Conservation (phyloP, 2,329 filamentous ascomycete species). For the Cordyceps militaris region DNA sequence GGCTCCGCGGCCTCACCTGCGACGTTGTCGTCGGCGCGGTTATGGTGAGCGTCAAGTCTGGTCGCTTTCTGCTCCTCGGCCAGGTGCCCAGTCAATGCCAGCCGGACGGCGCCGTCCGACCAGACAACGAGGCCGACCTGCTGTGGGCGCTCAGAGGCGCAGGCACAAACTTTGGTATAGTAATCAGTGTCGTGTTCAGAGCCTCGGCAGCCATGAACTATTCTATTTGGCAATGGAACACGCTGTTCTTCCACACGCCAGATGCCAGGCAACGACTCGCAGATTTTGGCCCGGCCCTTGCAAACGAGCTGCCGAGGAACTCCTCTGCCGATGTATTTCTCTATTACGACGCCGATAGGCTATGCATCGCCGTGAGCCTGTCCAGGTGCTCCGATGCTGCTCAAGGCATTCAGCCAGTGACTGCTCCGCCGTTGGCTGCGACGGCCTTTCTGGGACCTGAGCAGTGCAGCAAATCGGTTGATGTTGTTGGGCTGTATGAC, state of each 20-base stretch:
- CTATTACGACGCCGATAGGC: slow-evolving; percentile 37
- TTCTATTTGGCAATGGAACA: neutral
- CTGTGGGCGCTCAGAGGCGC: slow-evolving; percentile 54
- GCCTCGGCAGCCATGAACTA: slow-evolving; percentile 22
- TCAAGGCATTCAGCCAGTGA: slow-evolving; percentile 16
- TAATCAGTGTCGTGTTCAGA: slow-evolving; percentile 46
- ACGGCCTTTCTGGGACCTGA: slow-evolving; percentile 15
- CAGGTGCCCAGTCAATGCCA: slow-evolving; percentile 36
- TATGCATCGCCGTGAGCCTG: slow-evolving; percentile 31
- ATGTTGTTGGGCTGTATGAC: slow-evolving; percentile 47
- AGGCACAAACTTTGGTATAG: slow-evolving; percentile 52
- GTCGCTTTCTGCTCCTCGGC: slow-evolving; percentile 40
- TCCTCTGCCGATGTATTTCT: slow-evolving; percentile 50
- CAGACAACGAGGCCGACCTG: slow-evolving; percentile 42
- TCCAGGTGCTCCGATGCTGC: slow-evolving; percentile 41
- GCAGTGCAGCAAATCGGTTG: slow-evolving; percentile 25
- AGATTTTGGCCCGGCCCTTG: slow-evolving; percentile 35
- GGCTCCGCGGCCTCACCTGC: slow-evolving; percentile 49
- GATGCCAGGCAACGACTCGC: slow-evolving; percentile 30
- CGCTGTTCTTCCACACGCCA: neutral
- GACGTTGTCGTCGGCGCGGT: slow-evolving; percentile 54
- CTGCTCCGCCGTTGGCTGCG: slow-evolving; percentile 28
- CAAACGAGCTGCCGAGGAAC: slow-evolving; percentile 32
- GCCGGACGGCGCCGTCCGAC: slow-evolving; percentile 33
- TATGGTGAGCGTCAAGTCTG: slow-evolving; percentile 43